Evolutionary conservation across 2,329 filamentous ascomycete genomes (phyloP).

Genomic region (Pseudogymnoascus verrucosus): DNA sequence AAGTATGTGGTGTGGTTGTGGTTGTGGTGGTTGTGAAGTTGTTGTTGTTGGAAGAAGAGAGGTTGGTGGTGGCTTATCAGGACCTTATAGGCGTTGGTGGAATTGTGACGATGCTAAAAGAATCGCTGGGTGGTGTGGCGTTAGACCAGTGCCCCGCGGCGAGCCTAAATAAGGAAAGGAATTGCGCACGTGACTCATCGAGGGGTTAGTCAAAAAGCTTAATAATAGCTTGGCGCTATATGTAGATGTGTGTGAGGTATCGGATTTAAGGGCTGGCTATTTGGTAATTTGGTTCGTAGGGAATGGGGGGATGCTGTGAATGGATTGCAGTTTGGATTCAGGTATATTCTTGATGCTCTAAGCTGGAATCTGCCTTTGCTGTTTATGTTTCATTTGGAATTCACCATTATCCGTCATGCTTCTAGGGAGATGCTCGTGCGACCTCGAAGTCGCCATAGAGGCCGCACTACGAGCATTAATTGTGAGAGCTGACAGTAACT

Average conservation of each 20-base stretch:
- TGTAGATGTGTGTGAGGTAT: not conserved
- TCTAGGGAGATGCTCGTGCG: not conserved
- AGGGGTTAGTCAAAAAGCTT: not conserved
- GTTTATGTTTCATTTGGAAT: not conserved
- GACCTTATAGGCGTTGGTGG: not conserved
- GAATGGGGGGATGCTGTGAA: not conserved
- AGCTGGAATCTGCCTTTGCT: not conserved
- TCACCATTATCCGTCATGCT: not conserved
- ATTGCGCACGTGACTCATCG: not conserved
- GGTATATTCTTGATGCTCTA: not conserved
- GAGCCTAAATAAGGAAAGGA: not conserved
- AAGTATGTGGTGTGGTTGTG: conserved; percentile 11
- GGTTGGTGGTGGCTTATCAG: not conserved
- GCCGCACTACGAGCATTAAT: not conserved
- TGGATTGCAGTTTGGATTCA: not conserved
- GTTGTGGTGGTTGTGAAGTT: conserved; percentile 12
- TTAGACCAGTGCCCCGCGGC: not conserved
- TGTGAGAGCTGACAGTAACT: not conserved
- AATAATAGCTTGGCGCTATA: not conserved
- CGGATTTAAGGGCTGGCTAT: not conserved
- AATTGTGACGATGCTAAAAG: conserved; percentile 8
- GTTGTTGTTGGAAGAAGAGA: conserved; percentile 12
- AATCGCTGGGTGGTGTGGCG: conserved; percentile 1
- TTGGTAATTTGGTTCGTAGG: not conserved
- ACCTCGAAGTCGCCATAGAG: not conserved